phyloP scores from a whole-genome alignment of 108 stramenopile species.

The Discostella pseudostelligera region DNA sequence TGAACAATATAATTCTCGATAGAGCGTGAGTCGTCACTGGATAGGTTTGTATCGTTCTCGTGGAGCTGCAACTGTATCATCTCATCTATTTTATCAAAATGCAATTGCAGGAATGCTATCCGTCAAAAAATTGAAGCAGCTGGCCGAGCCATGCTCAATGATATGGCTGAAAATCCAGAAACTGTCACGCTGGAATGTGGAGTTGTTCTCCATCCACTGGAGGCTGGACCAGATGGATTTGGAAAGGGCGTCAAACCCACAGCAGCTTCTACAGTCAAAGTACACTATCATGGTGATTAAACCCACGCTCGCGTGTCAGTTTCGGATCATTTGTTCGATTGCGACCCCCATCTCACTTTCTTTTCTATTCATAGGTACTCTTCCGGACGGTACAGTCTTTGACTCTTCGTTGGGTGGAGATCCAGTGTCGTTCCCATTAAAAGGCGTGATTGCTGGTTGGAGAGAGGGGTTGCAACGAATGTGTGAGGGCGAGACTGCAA shows the following conservation, averaged over 20 bases:
- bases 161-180: conserved; percentile 68
- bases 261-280: conserved; percentile 62
- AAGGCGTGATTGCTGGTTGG: conserved; percentile 79
- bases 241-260: conserved; percentile 70
- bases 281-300: conserved; percentile 70
- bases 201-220: conserved; percentile 72
- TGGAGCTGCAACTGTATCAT: background rate
- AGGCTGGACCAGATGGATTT: conserved; percentile 66
- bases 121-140: conserved; percentile 62
- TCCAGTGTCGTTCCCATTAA: conserved; percentile 72
- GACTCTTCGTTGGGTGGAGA: conserved; percentile 74
- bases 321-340: conserved; percentile 1
- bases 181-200: conserved; percentile 60
- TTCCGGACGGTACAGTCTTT: conserved; percentile 86
- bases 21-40: conserved; percentile 70
- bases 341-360: background rate
- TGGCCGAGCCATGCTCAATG: conserved; percentile 71
- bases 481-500: conserved; percentile 87
- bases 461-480: conserved; percentile 69
- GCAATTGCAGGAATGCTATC: conserved; percentile 53
- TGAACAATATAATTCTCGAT: conserved; percentile 66
- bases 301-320: background rate
- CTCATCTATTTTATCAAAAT: conserved; percentile 4
- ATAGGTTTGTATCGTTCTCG: conserved; percentile 3
- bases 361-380: conserved; percentile 36